phyloP scores from a whole-genome alignment of 75 land plant genomes.

The Selaginella moellendorffii region DNA sequence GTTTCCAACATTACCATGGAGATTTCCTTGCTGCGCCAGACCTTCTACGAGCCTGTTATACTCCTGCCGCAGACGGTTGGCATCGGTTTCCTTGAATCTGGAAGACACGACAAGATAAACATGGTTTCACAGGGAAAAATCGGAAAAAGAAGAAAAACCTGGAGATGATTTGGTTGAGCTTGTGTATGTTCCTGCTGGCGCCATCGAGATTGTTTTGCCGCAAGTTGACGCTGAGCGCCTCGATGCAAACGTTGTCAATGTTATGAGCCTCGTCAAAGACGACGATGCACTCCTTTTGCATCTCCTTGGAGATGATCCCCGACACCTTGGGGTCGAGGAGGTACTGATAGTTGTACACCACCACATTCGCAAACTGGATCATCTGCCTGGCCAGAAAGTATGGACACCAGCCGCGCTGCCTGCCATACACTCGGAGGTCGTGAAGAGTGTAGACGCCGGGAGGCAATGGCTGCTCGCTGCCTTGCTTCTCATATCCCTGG shows the following conservation, averaged over 20 bases:
- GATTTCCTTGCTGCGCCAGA: conserved; percentile 71
- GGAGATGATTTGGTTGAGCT: conserved; percentile 57
- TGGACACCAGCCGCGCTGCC: conserved; percentile 80
- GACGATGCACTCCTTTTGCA: conserved; percentile 92
- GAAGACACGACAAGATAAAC: conserved; percentile 1
- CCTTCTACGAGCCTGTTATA: conserved; percentile 93
- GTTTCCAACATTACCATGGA: conserved; percentile 42
- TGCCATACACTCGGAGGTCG: conserved; percentile 64
- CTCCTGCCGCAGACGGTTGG: conserved; percentile 66
- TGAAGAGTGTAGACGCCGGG: conserved; percentile 83
- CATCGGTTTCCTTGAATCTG: conserved; percentile 98
- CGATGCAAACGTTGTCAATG: conserved; percentile 98
- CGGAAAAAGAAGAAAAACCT: conserved; percentile 31
- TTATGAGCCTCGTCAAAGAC: conserved; percentile 99
- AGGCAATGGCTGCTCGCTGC: conserved; percentile 43
- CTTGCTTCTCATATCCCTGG: conserved; percentile 52
- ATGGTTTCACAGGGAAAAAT: not conserved
- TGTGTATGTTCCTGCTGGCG: conserved; percentile 64
- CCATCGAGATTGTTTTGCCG: conserved; percentile 86
- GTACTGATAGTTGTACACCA: conserved; percentile 94
- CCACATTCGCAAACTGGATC: conserved; percentile 87
- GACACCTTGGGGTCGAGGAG: conserved; percentile 96
- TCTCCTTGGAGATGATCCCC: conserved; percentile 84
- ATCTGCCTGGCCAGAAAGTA: conserved; percentile 82
- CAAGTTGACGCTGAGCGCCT: conserved; percentile 92